These are phyloP conservation scores for Calycina herbarum DNA, from an alignment of 2,329 filamentous ascomycete species.

Conservation along the genomic window DNA sequence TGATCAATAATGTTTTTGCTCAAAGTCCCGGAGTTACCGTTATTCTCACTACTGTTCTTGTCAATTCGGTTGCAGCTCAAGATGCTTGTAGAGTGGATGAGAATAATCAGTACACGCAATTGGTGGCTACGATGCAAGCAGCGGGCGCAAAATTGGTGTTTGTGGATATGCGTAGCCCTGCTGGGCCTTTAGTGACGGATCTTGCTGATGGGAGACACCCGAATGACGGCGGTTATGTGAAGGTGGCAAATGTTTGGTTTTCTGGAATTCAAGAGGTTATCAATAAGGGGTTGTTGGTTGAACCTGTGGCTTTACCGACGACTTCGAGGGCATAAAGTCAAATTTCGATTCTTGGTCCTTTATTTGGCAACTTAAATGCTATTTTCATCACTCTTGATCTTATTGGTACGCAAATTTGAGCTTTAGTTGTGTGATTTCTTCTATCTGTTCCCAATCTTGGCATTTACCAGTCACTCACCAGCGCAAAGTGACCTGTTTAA, in stretches of 20 bases:
- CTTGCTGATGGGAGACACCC: conserved; percentile 9
- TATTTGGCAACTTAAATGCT: background rate
- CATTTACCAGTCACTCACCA: too few species aligned
- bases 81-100: conserved; percentile 6
- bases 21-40: background rate
- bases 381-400: too few species aligned
- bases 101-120: background rate
- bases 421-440: too few species aligned
- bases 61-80: conserved; percentile 37
- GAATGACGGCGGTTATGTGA: conserved; percentile 5
- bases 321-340: background rate
- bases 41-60: conserved; percentile 38
- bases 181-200: background rate
- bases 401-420: too few species aligned
- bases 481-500: too few species aligned
- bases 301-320: background rate
- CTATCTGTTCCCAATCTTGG: too few species aligned
- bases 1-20: background rate
- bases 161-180: conserved; percentile 6
- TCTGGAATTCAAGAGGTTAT: conserved; percentile 5
- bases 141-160: conserved; percentile 5
- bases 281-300: conserved; percentile 4
- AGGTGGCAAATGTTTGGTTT: conserved; percentile 10
- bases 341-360: background rate
- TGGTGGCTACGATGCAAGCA: background rate